Base-by-base conservation (phyloP, 352 stramenopile genomes). In the Phytophthora colocasiae region DNA sequence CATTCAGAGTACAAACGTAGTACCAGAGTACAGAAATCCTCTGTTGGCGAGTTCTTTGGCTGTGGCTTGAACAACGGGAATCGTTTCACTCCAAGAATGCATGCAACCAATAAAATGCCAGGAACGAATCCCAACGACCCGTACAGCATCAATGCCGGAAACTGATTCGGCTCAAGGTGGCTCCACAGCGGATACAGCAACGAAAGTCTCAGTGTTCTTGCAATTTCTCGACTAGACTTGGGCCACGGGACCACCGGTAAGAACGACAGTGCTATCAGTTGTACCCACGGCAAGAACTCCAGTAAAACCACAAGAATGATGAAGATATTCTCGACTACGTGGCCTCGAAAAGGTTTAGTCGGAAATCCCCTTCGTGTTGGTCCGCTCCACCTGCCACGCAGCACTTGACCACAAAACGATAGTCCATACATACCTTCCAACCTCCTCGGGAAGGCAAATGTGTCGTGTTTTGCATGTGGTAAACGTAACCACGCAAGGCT, bases 51-150 rank as follows among this genome's bases (percentile, higher is more conserved):
- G 3, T 31, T 57, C 44, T 66, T 77, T 1, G 80, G 80, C 50
- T 91, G 80, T 0, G 81, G 78, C 50, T 91, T 91, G 58, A 91
- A 91, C 24, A 92, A 45, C 9, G 83, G 78, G 36, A 90, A 90
- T 17, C 78, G 50, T 51, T 86, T 85, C 14, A 52, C 32, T 1
- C 83, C 81, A 2, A 87, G 47, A 4, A 77, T 6, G 45, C 71
- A 81, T 0, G 70, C 59, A 8, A 77, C 0, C 1, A 81, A 4
- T 6, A 87, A 55, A 9, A 72, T 39, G 0, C 54, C 76, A 9
- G 78, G 80, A 4, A 86, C 72, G n/a, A 76, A 76, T 10, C 52
- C 74, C 1, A 81, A 44, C 2, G 76, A 75, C 17, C 66, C n/a
- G 46, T 86, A 92, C 29, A 92, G 61, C 27, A 73, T 46, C 1